Evolutionary conservation across 768 basidiomycete genomes (phyloP), one percentile per base, ranked within the genome.

Genomic region (Lactifluus echinatus): DNA sequence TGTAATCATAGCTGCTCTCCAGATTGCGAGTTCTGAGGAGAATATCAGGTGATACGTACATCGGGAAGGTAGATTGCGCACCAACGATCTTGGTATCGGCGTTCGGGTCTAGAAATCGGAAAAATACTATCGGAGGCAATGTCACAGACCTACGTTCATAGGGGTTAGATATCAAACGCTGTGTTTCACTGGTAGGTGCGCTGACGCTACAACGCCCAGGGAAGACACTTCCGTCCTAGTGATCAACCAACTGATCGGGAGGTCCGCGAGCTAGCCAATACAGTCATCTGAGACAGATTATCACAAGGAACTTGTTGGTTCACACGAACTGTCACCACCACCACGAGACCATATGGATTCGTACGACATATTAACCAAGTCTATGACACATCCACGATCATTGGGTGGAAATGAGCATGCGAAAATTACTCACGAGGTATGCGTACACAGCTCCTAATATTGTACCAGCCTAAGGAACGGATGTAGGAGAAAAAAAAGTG

Each of bases 221-320:
- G 75, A 73, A 17, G 72, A 67, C 21, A 75, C 63, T 2, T 63
- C 64, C 2, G 75, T 73, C 19, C 71, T 66, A 8, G 71, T 72
- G 33, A 77, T 73, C 36, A 78, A 61, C 71, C 74, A 79, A 26
- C 74, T 76, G 36, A 76, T 71, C 1, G 74, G 75, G 33, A 79
- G 48, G 54, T 79, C 78, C 21, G 74, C 72, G 4, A 70, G 59
- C 76, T 78, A n/a, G n/a, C n/a, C n/a, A n/a, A n/a, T n/a, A 55
- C 17, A 6, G 31, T n/a, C 3, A 5, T 55, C 29, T 52, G 33
- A 58, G 49, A 40, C 29, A 33, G n/a, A 31, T 23, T 24, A 39
- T 12, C 17, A 28, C 23, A 43, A 24, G 17, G 19, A 33, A 34
- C 23, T 45, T 29, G 1, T 23, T 43, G 19, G 29, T 28, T 15